Percentiles rank a stretch among this genome's conserved stretches.
These are phyloP conservation scores for Colletotrichum simmondsii DNA, from an alignment of 2,329 filamentous ascomycete species.

Conservation along the genomic window DNA sequence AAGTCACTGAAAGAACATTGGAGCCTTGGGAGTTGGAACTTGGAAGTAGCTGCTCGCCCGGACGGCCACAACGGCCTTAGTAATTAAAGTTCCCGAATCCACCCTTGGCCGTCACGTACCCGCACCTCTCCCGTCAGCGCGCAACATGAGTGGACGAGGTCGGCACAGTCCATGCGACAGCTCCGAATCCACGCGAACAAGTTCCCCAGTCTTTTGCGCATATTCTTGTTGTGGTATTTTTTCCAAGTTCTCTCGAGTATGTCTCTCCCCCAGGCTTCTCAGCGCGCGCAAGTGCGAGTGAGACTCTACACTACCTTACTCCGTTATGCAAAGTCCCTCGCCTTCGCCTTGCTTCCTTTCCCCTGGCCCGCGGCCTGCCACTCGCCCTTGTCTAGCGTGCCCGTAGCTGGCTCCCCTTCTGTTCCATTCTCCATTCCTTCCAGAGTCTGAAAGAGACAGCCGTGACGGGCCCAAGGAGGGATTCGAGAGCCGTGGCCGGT, in stretches of 20 bases:
- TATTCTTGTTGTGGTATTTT: background rate
- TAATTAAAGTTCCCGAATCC: conserved; percentile 35
- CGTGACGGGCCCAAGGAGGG: background rate
- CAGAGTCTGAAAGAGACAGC: conserved; percentile 5
- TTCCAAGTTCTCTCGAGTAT: background rate
- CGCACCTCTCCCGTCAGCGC: background rate
- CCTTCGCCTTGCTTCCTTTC: background rate
- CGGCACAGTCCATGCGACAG: conserved; percentile 19
- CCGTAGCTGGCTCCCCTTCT: conserved; percentile 19
- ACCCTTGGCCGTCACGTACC: conserved; percentile 16
- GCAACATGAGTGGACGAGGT: background rate
- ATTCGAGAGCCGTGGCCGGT: background rate
- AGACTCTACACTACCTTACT: background rate
- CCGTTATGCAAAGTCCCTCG: background rate
- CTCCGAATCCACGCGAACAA: conserved; percentile 36
- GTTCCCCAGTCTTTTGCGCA: conserved; percentile 15
- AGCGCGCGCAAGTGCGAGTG: background rate
- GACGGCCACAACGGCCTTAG: conserved; percentile 22
- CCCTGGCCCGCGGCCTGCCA: conserved; percentile 7
- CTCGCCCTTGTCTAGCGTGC: conserved; percentile 23
- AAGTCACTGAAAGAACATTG: no score
- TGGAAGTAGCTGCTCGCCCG: background rate
- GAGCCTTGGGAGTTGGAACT: no score
- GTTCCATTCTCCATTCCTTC: conserved; percentile 28
- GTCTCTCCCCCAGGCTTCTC: background rate